Evolutionary conservation across 352 stramenopile species (phyloP).

Genomic region (Globisporangium viniferum): DNA sequence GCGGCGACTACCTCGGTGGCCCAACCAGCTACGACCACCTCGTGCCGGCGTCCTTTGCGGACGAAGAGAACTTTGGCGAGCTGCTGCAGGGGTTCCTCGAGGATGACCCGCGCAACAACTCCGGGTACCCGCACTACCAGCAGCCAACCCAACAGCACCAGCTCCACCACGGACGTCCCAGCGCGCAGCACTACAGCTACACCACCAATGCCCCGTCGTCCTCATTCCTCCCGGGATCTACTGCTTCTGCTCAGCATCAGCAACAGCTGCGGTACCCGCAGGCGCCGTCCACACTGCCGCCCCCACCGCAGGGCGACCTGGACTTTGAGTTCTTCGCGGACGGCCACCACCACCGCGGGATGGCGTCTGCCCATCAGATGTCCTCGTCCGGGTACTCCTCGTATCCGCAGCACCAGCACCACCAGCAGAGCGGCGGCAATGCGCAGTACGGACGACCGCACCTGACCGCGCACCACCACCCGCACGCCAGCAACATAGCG

Average conservation of each 20-base stretch:
- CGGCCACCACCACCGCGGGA: conserved; percentile 1
- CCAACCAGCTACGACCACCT: conserved; percentile 50
- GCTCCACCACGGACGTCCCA: neutral
- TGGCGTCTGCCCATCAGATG: neutral
- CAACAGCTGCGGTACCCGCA: conserved; percentile 19
- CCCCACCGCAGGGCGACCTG: conserved; percentile 17
- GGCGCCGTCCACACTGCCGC: conserved; percentile 18
- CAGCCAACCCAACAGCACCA: conserved; percentile 17
- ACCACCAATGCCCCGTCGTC: conserved; percentile 8
- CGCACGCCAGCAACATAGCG: conserved; percentile 11
- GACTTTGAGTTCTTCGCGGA: conserved; percentile 29
- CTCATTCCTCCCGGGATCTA: conserved; percentile 2
- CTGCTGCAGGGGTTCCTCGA: conserved; percentile 71
- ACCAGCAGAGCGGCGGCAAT: neutral
- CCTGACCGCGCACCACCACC: conserved; percentile 14
- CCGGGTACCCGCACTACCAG: conserved; percentile 25
- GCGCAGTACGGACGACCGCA: conserved; percentile 16
- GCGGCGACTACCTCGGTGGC: conserved; percentile 20
- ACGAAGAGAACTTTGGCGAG: conserved; percentile 69
- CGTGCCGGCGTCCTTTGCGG: conserved; percentile 41
- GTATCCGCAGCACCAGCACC: conserved; percentile 1
- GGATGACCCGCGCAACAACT: conserved; percentile 39
- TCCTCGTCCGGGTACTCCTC: neutral
- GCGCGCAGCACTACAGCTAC: conserved; percentile 4
- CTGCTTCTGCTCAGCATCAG: conserved; percentile 12